Evolutionary conservation across 371 early-diverging fungal species (phyloP).

Genomic region (Capillidium heterosporum): DNA sequence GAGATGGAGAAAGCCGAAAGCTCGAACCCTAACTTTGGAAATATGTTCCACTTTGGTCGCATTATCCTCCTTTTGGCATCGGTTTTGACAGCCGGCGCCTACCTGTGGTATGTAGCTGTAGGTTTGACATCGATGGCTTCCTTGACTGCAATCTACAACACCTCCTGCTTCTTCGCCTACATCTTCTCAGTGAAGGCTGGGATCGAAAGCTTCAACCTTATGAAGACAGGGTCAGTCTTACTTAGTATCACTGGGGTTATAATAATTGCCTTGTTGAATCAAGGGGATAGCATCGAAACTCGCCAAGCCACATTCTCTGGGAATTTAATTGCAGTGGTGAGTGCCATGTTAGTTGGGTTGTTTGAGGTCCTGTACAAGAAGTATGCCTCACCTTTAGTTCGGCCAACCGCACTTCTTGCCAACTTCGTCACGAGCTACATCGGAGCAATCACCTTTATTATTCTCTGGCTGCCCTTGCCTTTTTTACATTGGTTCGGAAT

Average conservation of each 20-base stretch:
- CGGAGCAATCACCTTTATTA: constrained; percentile 29
- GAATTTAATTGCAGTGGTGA: constrained; percentile 24
- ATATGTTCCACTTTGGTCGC: constrained; percentile 12
- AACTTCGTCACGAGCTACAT: constrained; percentile 45
- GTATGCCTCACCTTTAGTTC: constrained; percentile 23
- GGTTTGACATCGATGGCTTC: constrained; percentile 53
- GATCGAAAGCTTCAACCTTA: constrained; percentile 28
- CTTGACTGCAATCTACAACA: constrained; percentile 67
- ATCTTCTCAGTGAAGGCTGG: constrained; percentile 48
- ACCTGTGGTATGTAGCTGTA: constrained; percentile 66
- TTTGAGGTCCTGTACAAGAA: constrained; percentile 65
- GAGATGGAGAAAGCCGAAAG: not conserved
- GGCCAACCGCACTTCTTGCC: constrained; percentile 43
- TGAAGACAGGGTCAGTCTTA: constrained; percentile 40
- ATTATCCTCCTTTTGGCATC: constrained; percentile 23
- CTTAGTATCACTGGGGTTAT: constrained; percentile 49
- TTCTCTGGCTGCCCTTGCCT: constrained; percentile 63
- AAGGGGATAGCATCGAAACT: constrained; percentile 3
- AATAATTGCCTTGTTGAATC: constrained; percentile 20
- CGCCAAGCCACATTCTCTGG: constrained; percentile 14
- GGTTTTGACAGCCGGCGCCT: constrained; percentile 44
- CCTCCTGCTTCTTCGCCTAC: constrained; percentile 63
- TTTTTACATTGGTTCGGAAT: constrained; percentile 32
- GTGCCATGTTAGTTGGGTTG: constrained; percentile 36
- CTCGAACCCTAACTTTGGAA: not conserved